A percentile compares a stretch with the other conserved stretches of the same genome.
phyloP scores from a whole-genome alignment of 2,329 filamentous ascomycete species.

The Colletotrichum navitas region DNA sequence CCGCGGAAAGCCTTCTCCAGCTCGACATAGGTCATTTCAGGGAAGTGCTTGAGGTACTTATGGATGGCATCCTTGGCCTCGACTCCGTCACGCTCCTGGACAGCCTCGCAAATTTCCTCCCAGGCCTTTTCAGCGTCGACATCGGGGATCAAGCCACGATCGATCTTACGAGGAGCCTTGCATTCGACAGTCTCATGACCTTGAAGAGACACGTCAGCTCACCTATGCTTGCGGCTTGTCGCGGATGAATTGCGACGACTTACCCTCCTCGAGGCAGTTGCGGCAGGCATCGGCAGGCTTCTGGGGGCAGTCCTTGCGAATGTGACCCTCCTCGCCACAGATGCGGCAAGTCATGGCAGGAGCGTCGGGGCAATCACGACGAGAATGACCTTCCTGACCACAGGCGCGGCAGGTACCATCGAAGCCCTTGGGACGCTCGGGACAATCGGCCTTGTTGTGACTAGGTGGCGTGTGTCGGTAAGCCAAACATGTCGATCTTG shows the following conservation, averaged over 20 bases:
- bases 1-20: constrained; percentile 72
- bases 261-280: constrained; percentile 74
- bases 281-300: constrained; percentile 68
- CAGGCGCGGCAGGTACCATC: constrained; percentile 58
- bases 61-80: constrained; percentile 71
- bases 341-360: constrained; percentile 69
- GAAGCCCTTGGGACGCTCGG: constrained; percentile 46
- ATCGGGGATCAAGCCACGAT: constrained; percentile 63
- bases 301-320: constrained; percentile 73
- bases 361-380: constrained; percentile 73
- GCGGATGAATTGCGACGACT: constrained; percentile 36
- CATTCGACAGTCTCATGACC: constrained; percentile 70
- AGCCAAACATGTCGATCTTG: constrained; percentile 45
- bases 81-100: constrained; percentile 68
- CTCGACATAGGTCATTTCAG: constrained; percentile 68
- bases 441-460: constrained; percentile 52
- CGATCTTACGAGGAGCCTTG: constrained; percentile 69
- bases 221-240: not conserved
- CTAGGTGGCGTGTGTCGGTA: constrained; percentile 27
- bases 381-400: constrained; percentile 64
- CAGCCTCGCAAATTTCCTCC: constrained; percentile 65
- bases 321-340: constrained; percentile 68
- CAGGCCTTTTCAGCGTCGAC: constrained; percentile 69
- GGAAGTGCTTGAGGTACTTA: constrained; percentile 72
- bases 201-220: constrained; percentile 46